Evolutionary conservation across 1,284 basidiomycete species (phyloP).

Genomic region (Boletus semigastroideus): DNA sequence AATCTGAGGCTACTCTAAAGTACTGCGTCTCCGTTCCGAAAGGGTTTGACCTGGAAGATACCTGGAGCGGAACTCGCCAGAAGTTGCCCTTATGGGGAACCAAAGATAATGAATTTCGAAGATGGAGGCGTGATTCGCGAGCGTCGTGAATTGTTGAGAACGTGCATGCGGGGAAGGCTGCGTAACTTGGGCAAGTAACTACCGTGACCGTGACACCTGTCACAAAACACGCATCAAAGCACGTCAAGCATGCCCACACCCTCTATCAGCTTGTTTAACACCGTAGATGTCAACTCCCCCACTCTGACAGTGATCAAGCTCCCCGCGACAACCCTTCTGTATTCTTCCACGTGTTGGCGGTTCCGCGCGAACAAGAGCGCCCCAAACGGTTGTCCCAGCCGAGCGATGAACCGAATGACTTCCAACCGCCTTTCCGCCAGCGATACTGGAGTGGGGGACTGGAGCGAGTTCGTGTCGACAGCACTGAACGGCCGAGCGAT

Average conservation of each 20-base stretch:
- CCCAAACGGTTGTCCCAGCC: conserved; percentile 6
- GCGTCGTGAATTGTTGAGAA: no score
- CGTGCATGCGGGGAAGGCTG: no score
- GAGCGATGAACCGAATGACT: conserved; percentile 1
- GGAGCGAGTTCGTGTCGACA: not conserved
- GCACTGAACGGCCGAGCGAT: not conserved
- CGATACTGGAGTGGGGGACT: not conserved
- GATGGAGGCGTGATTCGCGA: no score
- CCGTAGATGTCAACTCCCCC: not conserved
- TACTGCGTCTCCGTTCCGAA: no score
- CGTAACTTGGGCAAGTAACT: not conserved
- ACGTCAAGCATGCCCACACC: not conserved
- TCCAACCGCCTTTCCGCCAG: not conserved
- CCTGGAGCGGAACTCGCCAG: no score
- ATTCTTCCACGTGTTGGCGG: not conserved
- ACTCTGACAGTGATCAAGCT: conserved; percentile 7
- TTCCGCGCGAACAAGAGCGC: conserved; percentile 5
- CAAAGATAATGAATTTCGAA: no score
- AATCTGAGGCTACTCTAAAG: no score
- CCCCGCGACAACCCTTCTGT: conserved; percentile 5
- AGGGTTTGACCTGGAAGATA: no score
- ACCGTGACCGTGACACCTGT: not conserved
- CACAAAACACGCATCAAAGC: not conserved
- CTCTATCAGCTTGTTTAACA: not conserved
- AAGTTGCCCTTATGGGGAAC: no score